Evolutionary conservation across 2,329 filamentous ascomycete species (phyloP), one percentile per base, ranked within the genome.

Genomic region (Penicillium sp.): DNA sequence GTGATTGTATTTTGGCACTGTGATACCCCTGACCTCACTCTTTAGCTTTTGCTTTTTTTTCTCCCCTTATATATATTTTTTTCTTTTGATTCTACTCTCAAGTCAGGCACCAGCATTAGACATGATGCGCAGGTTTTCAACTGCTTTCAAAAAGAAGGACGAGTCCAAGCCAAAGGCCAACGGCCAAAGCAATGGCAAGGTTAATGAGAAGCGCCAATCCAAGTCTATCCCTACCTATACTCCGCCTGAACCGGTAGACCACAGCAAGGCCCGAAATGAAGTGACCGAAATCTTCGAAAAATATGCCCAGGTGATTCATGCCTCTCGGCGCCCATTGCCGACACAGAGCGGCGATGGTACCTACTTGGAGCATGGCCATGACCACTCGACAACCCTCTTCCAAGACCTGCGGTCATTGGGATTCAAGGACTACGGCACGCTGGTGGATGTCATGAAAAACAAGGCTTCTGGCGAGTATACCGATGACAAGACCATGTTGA

Each of bases 401-500:
- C 71, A 80, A 49, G 87, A 90, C 63, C 62, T 90, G 49, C 83
- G 77, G 60, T 72, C 79, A 5, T 69, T 90, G 69, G 80, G 61
- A 58, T 77, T 71, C 38, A 65, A 71, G 77, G 87, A 90, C 62
- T 67, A 88, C 46, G 81, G 81, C 64, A 89, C 87, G 0, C 73
- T 90, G 18, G 70, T 82, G 46, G 77, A 82, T 5, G 73, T 90
- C 38, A 74, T 90, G 57, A 80, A 81, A 55, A 79, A 75, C 59
- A 85, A 89, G 71, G 70, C 85, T 30, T 86, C 83, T 63, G 85
- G 87, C 1, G 79, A 83, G 48, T 77, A 86, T 11, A 72, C 83
- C 5, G 86, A 93, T 64, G 90, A 93, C 74, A 89, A 88, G 73
- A 88, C 85, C 1, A 88, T 90, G 79, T 76, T 90, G 46, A 89